Conservation (phyloP, 345 rosid species). For the Camelina hispida region DNA sequence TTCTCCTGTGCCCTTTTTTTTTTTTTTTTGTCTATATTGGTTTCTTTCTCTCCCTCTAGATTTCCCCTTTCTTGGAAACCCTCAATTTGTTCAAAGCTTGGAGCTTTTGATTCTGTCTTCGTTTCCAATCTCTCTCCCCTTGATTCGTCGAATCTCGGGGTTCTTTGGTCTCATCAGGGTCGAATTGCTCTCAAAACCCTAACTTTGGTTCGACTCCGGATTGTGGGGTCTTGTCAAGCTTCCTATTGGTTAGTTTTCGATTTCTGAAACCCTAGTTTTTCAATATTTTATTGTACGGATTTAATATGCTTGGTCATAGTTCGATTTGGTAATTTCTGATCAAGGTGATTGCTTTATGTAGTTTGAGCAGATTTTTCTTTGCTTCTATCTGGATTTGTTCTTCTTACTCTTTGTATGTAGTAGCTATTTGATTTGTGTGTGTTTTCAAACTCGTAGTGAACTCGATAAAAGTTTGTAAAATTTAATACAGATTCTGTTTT, state of each 20-base stretch:
- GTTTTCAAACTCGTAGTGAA: conserved; percentile 7
- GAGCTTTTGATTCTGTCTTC: conserved; percentile 13
- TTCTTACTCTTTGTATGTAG: conserved; percentile 11
- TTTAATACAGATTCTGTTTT: conserved; percentile 23
- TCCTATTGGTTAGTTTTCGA: conserved; percentile 39
- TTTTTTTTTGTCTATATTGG: no score
- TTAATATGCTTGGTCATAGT: conserved; percentile 13
- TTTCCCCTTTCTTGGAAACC: conserved; percentile 35
- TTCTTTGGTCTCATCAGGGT: conserved; percentile 13
- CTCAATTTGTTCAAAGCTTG: conserved; percentile 44
- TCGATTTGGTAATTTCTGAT: conserved; percentile 27
- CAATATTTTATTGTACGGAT: background rate
- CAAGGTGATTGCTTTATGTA: conserved; percentile 22
- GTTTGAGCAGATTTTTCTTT: conserved; percentile 1
- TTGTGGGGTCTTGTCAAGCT: conserved; percentile 38
- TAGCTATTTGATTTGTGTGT: conserved; percentile 24
- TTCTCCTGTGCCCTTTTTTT: background rate
- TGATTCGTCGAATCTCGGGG: conserved; percentile 33
- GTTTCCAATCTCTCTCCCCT: background rate
- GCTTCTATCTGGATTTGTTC: conserved; percentile 31
- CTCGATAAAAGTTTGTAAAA: background rate
- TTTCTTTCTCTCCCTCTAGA: conserved; percentile 23
- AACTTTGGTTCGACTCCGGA: conserved; percentile 41
- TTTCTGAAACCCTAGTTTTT: conserved; percentile 42
- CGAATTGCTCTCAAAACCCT: conserved; percentile 65